A percentile compares a stretch with the other conserved stretches of the same genome.
Evolutionary conservation across 345 rosid genomes (phyloP).

Genomic region (Punica granatum): DNA sequence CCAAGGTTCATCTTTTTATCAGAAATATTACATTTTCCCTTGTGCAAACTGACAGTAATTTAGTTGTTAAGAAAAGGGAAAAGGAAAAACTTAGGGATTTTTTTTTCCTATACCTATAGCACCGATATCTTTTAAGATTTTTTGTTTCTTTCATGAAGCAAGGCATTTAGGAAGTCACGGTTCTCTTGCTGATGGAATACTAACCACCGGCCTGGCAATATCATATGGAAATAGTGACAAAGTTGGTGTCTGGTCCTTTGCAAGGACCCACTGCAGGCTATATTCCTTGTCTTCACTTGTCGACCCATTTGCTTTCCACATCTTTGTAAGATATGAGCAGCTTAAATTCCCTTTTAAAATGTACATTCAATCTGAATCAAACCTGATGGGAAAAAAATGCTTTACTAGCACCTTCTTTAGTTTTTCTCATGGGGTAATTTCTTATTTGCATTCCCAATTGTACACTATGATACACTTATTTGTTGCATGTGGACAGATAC

Average conservation of each 20-base stretch:
- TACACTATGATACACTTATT: not conserved
- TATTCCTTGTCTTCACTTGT: not conserved
- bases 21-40: not conserved
- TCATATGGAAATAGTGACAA: constrained; percentile 2
- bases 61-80: too few relatives aligned
- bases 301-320: not conserved
- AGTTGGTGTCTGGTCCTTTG: not conserved
- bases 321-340: not conserved
- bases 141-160: not conserved
- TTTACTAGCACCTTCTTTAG: not conserved
- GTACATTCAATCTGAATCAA: not conserved
- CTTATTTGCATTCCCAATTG: not conserved
- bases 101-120: not conserved
- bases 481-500: not conserved
- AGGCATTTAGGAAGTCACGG: not conserved
- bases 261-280: not conserved
- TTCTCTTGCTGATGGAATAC: not conserved
- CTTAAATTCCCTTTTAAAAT: not conserved
- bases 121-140: not conserved
- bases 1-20: not conserved
- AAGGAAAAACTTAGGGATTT: not conserved
- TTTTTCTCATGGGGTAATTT: not conserved
- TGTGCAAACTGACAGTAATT: too few relatives aligned
- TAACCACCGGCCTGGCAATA: not conserved
- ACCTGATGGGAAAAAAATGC: not conserved